phyloP scores from a whole-genome alignment of 73 alveolate genomes.

The Symbiodinium natans region DNA sequence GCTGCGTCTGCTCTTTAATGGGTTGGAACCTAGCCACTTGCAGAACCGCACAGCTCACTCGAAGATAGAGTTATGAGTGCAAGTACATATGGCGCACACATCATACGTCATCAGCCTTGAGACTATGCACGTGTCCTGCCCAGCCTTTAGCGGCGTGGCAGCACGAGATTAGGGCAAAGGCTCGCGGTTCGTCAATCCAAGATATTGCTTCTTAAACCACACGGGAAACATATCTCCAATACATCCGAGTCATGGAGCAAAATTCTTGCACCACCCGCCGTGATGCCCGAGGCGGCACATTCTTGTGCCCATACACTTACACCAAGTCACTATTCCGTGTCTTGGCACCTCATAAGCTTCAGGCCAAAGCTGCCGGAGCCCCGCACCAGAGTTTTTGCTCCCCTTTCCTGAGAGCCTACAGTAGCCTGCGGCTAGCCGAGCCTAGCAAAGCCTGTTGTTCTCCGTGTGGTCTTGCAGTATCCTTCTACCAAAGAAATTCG shows the following conservation, averaged over 20 bases:
- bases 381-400: no score
- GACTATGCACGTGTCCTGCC: background rate
- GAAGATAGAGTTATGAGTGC: no score
- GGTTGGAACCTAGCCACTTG: background rate
- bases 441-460: no score
- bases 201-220: background rate
- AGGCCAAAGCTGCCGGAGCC: background rate
- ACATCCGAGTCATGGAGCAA: background rate
- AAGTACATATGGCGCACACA: no score
- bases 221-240: background rate
- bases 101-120: background rate
- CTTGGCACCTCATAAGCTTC: background rate
- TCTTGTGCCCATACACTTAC: background rate
- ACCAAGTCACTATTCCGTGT: conserved; percentile 4
- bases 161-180: background rate
- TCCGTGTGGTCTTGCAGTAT: no score
- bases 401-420: no score
- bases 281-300: background rate
- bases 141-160: background rate
- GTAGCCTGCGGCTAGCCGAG: no score
- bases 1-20: background rate
- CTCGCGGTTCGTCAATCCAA: background rate
- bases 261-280: background rate
- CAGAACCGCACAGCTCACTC: no score
- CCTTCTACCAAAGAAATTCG: no score